Conservation (phyloP, 1,139 yeast species). For the Taphrina sp. region DNA sequence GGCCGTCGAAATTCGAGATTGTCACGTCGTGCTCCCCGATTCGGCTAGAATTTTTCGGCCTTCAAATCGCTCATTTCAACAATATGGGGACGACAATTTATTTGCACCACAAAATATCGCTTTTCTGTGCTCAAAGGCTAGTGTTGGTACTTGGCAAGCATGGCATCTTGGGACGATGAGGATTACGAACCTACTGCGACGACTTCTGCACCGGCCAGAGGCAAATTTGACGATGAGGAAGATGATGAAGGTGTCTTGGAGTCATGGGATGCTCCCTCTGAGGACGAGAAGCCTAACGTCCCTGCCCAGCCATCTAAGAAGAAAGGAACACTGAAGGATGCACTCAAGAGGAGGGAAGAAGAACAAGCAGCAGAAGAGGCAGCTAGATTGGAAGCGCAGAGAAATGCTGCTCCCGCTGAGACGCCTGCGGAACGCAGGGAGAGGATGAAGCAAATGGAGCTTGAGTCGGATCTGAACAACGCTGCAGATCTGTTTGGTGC, state of each 20-base stretch:
- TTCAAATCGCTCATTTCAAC: too few relatives aligned
- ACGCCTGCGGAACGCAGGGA: slow-evolving; percentile 50
- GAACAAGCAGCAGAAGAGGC: slow-evolving; percentile 48
- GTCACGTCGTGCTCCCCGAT: too few relatives aligned
- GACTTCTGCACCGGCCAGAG: slow-evolving; percentile 49
- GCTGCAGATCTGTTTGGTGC: slow-evolving; percentile 86
- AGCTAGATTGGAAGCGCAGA: slow-evolving; percentile 53
- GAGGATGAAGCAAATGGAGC: slow-evolving; percentile 72
- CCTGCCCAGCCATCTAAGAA: slow-evolving; percentile 46
- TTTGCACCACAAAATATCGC: too few relatives aligned
- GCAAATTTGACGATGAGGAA: slow-evolving; percentile 83
- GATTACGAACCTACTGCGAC: slow-evolving; percentile 11
- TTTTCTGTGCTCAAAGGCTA: too few relatives aligned
- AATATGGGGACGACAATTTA: too few relatives aligned
- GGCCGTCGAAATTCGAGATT: too few relatives aligned
- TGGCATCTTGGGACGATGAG: slow-evolving; percentile 32
- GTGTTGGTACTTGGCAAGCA: too few relatives aligned
- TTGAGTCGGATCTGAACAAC: slow-evolving; percentile 80
- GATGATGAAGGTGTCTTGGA: slow-evolving; percentile 73
- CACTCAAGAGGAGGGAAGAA: slow-evolving; percentile 46
- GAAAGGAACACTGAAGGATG: slow-evolving; percentile 45
- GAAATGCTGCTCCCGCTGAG: slow-evolving; percentile 57
- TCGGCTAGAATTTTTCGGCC: too few relatives aligned
- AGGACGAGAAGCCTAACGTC: slow-evolving; percentile 52
- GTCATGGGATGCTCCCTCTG: slow-evolving; percentile 77